Base-by-base conservation (phyloP, 164 flowering plant genomes). In the Echeveria elegans region DNA sequence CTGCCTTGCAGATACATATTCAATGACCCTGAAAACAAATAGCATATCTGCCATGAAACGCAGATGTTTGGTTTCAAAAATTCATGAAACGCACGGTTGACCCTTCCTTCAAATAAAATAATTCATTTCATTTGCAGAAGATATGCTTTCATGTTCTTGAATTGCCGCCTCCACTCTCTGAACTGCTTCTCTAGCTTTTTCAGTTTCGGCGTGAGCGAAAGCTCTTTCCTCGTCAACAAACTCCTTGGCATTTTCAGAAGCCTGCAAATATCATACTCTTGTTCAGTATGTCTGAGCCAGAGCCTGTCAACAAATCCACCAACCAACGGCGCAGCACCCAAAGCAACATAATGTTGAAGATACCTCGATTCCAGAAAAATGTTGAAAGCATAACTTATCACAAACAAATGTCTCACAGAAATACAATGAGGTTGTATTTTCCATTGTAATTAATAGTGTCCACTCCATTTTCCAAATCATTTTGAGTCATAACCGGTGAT, bases 121-220 rank as follows among this genome's bases (percentile, higher is more conserved):
- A 23, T 56, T 11, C 7, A 28, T 56, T 9, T 15, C n/a, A 2
- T 29, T 14, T 29, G 16, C 28, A 23, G 74, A 77, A n/a, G 93
- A 82, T 72, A 72, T 82, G 21, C 75, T 76, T 72, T 95, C 96
- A 69, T 89, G 88, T 76, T 95, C 97, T 67, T 81, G 83, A 68
- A 88, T 82, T 71, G 97, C 90, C 70, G 86, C 91, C 75, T 92
- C 96, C 71, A 91, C 86, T 77, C 90, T 88, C 73, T 83, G 92
- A 65, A 95, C 97, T 68, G 95, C 96, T 68, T 86, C 96, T 73
- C 87, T 80, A 53, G 99, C 99, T 76, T 75, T 88, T 69, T 91
- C 96, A 76, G 91, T 95, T 84, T 95, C 99, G 72, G 86, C 89
- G 74, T 88, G 88, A 64, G 97, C 97, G 86, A 86, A 87, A 66